Evolutionary conservation across 2,329 filamentous ascomycete species (phyloP), one percentile per base, ranked within the genome.

Genomic region (Xylariales sp.): DNA sequence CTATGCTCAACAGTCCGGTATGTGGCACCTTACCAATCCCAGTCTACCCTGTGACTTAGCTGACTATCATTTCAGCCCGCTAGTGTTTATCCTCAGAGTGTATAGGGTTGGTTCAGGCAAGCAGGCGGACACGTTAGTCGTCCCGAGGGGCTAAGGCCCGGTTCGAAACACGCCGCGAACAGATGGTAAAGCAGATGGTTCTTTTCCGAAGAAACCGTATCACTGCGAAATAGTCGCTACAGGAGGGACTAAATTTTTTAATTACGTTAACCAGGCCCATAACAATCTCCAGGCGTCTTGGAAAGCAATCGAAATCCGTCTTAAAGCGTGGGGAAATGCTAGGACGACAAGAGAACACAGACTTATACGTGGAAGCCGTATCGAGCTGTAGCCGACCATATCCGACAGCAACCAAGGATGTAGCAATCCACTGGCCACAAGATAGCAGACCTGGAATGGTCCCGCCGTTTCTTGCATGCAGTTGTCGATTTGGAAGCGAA

Each of bases 1-100:
- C 83, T 65, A 94, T 95, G 78, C 76, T 96, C 46, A 96, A 95
- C 74, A 95, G 89, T 71, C 91, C 91, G 60, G 88, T 94, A 82
- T 70, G 88, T 83, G 37, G 19, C 16, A 22, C 5, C 15, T 6
- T 10, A n/a, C 29, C n/a, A n/a, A n/a, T n/a, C n/a, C n/a, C n/a
- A n/a, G n/a, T n/a, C n/a, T n/a, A n/a, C n/a, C n/a, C n/a, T n/a
- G n/a, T n/a, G n/a, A n/a, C n/a, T n/a, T n/a, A n/a, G n/a, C n/a
- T n/a, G n/a, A n/a, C n/a, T n/a, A 27, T 27, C 24, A n/a, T 18
- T 16, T 22, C 43, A 78, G 74, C 75, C 75, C 46, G 74, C 75
- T 16, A 70, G 64, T 49, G 69, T 78, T 29, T 70, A 75, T 41
- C 74, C 75, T 31, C 75, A 78, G 56, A 79, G 75, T 56, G 72